These are phyloP conservation scores for Talaromyces sp. DNA, from an alignment of 2,329 filamentous ascomycete genomes.

Conservation along the genomic window DNA sequence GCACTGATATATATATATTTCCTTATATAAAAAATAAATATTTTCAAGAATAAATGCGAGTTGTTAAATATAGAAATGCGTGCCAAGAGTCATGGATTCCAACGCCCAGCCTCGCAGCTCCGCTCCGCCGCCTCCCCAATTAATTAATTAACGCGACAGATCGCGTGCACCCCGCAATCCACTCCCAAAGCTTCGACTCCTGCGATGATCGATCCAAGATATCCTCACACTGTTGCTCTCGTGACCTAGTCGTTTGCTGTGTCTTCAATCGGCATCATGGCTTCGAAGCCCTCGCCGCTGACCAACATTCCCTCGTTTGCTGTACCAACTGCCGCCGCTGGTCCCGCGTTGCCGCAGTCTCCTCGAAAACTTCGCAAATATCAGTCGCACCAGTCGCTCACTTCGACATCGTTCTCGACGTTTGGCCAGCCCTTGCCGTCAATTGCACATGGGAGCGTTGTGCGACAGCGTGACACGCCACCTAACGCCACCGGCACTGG, in stretches of 20 bases:
- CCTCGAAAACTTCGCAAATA: slow-evolving; percentile 67
- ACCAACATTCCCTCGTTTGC: slow-evolving; percentile 8
- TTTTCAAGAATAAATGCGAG: too few relatives aligned
- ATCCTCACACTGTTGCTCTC: not conserved
- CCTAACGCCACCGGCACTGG: not conserved
- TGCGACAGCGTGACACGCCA: slow-evolving; percentile 3
- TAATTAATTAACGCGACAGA: not conserved
- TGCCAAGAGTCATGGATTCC: not conserved
- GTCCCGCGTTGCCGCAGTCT: slow-evolving; percentile 44
- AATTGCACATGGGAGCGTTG: not conserved
- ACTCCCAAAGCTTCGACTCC: not conserved
- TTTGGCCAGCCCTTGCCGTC: slow-evolving; percentile 30
- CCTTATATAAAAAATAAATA: too few relatives aligned
- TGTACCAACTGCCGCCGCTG: slow-evolving; percentile 20
- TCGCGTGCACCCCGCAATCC: not conserved
- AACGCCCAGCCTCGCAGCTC: not conserved
- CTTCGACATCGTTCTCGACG: slow-evolving; percentile 50
- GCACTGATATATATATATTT: too few relatives aligned
- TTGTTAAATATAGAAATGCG: not conserved
- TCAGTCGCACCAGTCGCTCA: slow-evolving; percentile 68
- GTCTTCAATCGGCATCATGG: slow-evolving; percentile 13
- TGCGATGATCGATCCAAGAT: not conserved
- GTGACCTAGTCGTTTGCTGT: slow-evolving; percentile 1
- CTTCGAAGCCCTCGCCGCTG: slow-evolving; percentile 21
- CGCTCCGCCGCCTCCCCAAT: not conserved